Evolutionary conservation across 306 rosid genomes (phyloP).

Genomic region (Geum urbanum): DNA sequence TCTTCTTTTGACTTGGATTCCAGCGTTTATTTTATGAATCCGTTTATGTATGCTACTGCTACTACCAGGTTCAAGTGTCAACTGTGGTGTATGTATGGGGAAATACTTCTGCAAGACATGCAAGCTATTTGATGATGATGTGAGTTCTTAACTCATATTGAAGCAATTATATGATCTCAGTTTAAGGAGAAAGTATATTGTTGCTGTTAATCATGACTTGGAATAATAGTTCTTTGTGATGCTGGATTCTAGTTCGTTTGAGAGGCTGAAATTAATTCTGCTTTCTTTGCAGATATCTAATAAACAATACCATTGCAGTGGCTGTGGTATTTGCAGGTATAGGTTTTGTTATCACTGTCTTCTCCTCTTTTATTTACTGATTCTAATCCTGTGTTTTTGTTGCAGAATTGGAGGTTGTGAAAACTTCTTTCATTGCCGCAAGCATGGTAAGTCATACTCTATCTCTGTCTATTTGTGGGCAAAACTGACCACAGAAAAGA

Average conservation of each 20-base stretch:
- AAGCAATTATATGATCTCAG: neutral
- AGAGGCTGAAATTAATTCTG: constrained; percentile 7
- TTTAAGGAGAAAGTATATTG: too few relatives aligned
- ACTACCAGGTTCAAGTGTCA: constrained; percentile 65
- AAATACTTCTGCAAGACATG: constrained; percentile 72
- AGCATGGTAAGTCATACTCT: constrained; percentile 52
- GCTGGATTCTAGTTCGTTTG: neutral
- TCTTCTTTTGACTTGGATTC: neutral
- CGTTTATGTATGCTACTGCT: constrained; percentile 26
- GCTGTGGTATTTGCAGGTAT: constrained; percentile 94
- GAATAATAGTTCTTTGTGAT: neutral
- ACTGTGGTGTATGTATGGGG: constrained; percentile 86
- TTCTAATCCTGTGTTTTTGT: neutral
- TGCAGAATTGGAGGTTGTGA: constrained; percentile 73
- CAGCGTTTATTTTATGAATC: neutral
- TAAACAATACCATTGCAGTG: constrained; percentile 77
- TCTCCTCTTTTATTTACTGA: neutral
- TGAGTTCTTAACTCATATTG: constrained; percentile 27
- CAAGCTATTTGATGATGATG: constrained; percentile 90
- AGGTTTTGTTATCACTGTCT: neutral
- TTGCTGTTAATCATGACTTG: neutral
- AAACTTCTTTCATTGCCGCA: constrained; percentile 78
- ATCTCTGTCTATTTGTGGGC: too few relatives aligned
- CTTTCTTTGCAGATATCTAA: constrained; percentile 53
- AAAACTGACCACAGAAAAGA: too few relatives aligned